phyloP scores from a whole-genome alignment of 2,329 filamentous ascomycete species.

The Bimuria novae-zelandiae region DNA sequence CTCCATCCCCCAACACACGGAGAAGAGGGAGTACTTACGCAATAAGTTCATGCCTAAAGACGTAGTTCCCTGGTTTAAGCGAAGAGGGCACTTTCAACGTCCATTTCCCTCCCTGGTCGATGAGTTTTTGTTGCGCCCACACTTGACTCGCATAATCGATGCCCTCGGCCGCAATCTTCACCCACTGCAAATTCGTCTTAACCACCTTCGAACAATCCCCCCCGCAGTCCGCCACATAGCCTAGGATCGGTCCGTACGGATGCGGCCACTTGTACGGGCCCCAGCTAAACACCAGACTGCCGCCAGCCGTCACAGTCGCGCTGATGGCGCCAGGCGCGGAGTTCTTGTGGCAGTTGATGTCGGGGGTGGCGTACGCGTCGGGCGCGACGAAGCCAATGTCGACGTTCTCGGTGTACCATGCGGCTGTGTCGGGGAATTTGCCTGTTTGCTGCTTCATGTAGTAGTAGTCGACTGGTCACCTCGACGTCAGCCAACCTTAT shows the following conservation, averaged over 20 bases:
- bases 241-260: slow-evolving; percentile 27
- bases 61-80: slow-evolving; percentile 49
- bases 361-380: slow-evolving; percentile 17
- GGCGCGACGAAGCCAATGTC: slow-evolving; percentile 35
- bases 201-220: slow-evolving; percentile 23
- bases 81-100: slow-evolving; percentile 6
- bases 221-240: slow-evolving; percentile 31
- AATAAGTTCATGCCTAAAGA: slow-evolving; percentile 55
- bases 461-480: slow-evolving; percentile 8
- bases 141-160: slow-evolving; percentile 1
- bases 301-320: slow-evolving; percentile 7
- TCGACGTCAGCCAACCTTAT: too few relatives aligned
- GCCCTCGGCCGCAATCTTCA: slow-evolving; percentile 26
- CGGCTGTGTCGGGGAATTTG: slow-evolving; percentile 8
- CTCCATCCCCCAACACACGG: not conserved
- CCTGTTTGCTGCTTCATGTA: slow-evolving; percentile 8
- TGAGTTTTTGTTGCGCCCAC: slow-evolving; percentile 10
- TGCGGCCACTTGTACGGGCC: slow-evolving; percentile 6
- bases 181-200: slow-evolving; percentile 24
- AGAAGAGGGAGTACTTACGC: not conserved
- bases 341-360: slow-evolving; percentile 40
- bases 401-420: slow-evolving; percentile 22
- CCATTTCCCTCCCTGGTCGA: slow-evolving; percentile 5
- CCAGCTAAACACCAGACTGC: slow-evolving; percentile 1
- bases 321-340: slow-evolving; percentile 18